These are phyloP conservation scores for Heimioporus sp. DNA, from an alignment of 768 basidiomycete genomes.

Conservation along the genomic window DNA sequence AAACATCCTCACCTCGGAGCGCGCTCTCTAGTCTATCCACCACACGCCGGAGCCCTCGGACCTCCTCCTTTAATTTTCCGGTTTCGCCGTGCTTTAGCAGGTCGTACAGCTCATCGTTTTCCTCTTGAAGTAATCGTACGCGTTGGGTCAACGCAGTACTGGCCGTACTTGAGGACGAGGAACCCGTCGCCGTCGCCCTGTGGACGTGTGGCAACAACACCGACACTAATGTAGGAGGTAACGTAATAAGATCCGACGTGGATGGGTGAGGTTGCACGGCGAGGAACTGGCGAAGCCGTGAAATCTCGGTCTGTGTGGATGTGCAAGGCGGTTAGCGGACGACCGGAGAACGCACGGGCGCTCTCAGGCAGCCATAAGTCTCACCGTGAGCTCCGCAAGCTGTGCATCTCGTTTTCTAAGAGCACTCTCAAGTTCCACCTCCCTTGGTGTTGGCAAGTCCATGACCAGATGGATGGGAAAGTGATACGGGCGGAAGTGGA, in stretches of 20 bases:
- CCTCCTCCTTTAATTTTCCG: constrained; percentile 80
- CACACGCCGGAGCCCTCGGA: constrained; percentile 61
- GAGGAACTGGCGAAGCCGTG: constrained; percentile 64
- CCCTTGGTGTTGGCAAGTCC: constrained; percentile 71
- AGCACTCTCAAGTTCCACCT: constrained; percentile 78
- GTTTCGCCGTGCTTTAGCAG: constrained; percentile 73
- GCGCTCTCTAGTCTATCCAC: constrained; percentile 72
- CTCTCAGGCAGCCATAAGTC: constrained; percentile 29
- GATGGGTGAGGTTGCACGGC: constrained; percentile 56
- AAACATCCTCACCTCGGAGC: constrained; percentile 58
- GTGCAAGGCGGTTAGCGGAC: constrained; percentile 17
- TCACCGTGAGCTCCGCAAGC: constrained; percentile 68
- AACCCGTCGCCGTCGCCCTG: constrained; percentile 32
- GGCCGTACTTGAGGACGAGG: constrained; percentile 52
- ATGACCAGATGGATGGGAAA: constrained; percentile 36
- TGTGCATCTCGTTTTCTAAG: constrained; percentile 75
- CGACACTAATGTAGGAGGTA: constrained; percentile 70
- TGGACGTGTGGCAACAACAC: constrained; percentile 67
- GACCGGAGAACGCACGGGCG: constrained; percentile 16
- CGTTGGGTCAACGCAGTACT: constrained; percentile 75
- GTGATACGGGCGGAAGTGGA: constrained; percentile 11
- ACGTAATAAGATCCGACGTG: constrained; percentile 58
- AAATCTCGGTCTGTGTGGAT: constrained; percentile 63
- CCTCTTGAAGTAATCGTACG: constrained; percentile 71
- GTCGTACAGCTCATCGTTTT: constrained; percentile 84